A percentile compares a stretch with the other conserved stretches of the same genome.
Conservation (phyloP, 1,284 basidiomycete species). For the Butyriboletus appendiculatus region DNA sequence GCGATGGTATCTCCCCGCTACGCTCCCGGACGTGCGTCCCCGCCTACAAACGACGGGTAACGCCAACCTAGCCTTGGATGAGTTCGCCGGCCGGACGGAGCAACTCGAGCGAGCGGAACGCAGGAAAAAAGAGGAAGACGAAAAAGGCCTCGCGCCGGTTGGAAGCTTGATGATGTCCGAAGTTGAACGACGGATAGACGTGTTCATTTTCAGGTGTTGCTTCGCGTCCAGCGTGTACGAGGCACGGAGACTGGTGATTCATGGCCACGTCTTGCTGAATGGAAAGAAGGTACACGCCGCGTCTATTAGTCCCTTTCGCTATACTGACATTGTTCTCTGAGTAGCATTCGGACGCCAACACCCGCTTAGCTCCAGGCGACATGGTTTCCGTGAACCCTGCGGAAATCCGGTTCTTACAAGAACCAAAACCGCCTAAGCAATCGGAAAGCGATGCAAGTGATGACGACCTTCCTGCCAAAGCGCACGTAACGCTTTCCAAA, state of each 20-base stretch:
- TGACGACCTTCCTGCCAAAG: constrained; percentile 1
- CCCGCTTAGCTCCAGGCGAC: constrained; percentile 92
- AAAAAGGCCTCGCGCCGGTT: constrained; percentile 73
- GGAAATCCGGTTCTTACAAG: constrained; percentile 77
- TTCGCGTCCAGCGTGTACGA: constrained; percentile 91
- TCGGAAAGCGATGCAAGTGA: constrained; percentile 13
- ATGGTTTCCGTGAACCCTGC: constrained; percentile 87
- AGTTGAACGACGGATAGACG: constrained; percentile 93
- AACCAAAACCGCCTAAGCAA: constrained; percentile 31
- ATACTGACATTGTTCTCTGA: background rate
- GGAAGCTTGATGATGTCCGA: constrained; percentile 91
- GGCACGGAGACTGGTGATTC: constrained; percentile 83
- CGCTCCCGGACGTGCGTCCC: constrained; percentile 84
- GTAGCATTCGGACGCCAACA: constrained; percentile 85
- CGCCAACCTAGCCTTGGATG: constrained; percentile 47
- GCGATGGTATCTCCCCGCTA: constrained; percentile 90
- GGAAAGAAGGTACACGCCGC: constrained; percentile 74
- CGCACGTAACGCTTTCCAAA: constrained; percentile 6
- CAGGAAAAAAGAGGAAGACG: constrained; percentile 53
- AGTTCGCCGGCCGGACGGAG: constrained; percentile 57
- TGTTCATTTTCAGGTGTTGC: constrained; percentile 90
- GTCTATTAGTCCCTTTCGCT: constrained; percentile 3
- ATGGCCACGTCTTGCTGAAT: constrained; percentile 89
- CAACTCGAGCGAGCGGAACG: constrained; percentile 48
- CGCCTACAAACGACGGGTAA: constrained; percentile 41